These are phyloP conservation scores for Paraphaeosphaeria minitans DNA, from an alignment of 2,329 filamentous ascomycete species.

Conservation along the genomic window DNA sequence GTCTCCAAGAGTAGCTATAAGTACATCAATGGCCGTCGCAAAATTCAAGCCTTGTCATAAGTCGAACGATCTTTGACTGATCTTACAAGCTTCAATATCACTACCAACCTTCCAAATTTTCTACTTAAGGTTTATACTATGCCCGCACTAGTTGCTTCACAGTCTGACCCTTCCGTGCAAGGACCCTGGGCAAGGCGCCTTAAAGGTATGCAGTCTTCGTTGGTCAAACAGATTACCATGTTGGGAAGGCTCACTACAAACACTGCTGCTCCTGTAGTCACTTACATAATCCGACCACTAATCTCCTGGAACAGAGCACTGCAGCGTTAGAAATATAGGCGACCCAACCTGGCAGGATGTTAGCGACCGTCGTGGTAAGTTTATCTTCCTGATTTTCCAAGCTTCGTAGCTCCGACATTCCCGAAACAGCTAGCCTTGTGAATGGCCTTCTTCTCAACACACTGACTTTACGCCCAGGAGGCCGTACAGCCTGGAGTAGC, in stretches of 20 bases:
- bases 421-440: too few species aligned
- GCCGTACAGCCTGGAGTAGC: slow-evolving; percentile 46
- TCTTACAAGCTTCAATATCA: not conserved
- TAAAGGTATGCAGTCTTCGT: slow-evolving; percentile 23
- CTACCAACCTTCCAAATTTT: not conserved
- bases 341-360: slow-evolving; percentile 42
- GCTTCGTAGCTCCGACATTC: not conserved
- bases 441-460: too few species aligned
- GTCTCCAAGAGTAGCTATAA: not conserved
- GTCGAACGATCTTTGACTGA: not conserved
- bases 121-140: slow-evolving; percentile 17
- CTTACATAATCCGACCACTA: slow-evolving; percentile 5
- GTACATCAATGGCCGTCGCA: not conserved
- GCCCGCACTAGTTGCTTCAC: slow-evolving; percentile 5
- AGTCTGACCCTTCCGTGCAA: slow-evolving; percentile 10
- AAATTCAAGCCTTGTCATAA: not conserved
- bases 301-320: slow-evolving; percentile 36
- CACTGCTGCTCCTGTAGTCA: not conserved
- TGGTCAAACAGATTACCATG: too few species aligned
- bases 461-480: slow-evolving; percentile 27
- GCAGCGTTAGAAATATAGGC: slow-evolving; percentile 28
- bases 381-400: not conserved
- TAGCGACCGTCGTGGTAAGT: slow-evolving; percentile 45
- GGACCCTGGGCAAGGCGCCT: slow-evolving; percentile 36
- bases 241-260: too few species aligned